Evolutionary conservation across 345 rosid genomes (phyloP).

Genomic region (Conringia planisiliqua): DNA sequence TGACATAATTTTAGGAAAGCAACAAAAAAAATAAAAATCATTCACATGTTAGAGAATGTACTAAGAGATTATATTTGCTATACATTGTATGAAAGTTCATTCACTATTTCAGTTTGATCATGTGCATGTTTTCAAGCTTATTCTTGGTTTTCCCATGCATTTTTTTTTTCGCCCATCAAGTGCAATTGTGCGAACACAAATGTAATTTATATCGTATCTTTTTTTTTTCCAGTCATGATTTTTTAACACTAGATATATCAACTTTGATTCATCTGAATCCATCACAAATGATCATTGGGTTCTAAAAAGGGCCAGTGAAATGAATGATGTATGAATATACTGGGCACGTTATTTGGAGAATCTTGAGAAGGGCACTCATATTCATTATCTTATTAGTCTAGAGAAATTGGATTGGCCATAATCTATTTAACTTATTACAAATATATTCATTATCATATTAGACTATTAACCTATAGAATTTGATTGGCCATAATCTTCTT

Average conservation of each 20-base stretch:
- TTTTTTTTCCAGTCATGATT: background rate
- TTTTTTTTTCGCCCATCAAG: background rate
- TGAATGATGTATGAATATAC: background rate
- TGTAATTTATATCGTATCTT: background rate
- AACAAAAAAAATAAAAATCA: background rate
- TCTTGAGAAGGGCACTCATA: slow-evolving; percentile 23
- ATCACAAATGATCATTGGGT: slow-evolving; percentile 1
- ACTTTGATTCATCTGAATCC: background rate
- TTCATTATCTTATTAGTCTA: background rate
- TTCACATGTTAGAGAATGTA: background rate
- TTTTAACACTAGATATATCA: background rate
- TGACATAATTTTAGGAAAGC: background rate
- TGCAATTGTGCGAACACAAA: background rate
- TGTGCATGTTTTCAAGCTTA: background rate
- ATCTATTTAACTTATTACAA: background rate
- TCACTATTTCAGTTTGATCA: background rate
- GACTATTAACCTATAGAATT: background rate
- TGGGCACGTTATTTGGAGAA: background rate
- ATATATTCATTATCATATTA: background rate
- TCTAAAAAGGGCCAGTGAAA: slow-evolving; percentile 2
- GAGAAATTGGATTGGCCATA: background rate
- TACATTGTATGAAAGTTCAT: background rate
- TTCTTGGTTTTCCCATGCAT: background rate
- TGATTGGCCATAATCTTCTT: background rate
- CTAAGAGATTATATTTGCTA: background rate